Base-by-base conservation (phyloP, 192 early-diverging fungal species). In the Podila epicladia region DNA sequence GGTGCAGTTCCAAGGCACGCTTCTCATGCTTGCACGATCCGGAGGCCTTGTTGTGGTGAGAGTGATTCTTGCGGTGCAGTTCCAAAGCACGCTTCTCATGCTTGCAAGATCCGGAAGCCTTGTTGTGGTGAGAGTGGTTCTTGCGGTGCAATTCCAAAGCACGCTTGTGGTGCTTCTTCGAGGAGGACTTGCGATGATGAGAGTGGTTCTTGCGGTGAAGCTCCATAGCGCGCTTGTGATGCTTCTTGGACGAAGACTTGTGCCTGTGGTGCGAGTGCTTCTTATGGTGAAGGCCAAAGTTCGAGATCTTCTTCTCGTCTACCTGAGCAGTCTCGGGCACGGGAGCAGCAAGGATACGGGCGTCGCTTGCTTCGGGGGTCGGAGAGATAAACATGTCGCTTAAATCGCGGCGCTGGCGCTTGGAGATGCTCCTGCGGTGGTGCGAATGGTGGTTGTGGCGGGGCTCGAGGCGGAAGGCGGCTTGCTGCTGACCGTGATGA, bases 401-500 rank as follows among this genome's bases (percentile, higher is more conserved):
- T 17, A 45, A 45, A 45, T 69, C 50, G 4, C 74, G 74, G 26
- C 62, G 68, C 22, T 76, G 53, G 28, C 50, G 69, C 67, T 61
- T 69, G 48, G 62, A 69, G 24, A 32, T 58, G 33, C 38, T 50
- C 55, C 58, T 49, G 20, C 37, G 66, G 64, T 78, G 75, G 19
- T 70, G 62, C 1, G 48, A 67, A 32, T 55, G 29, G 8, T 19
- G 31, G 13, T 65, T 35, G 22, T 69, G 22, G 50, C 69, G 75
- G 17, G 58, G 64, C 32, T 71, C 69, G 48, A 78, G 69, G 28
- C 59, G 69, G 69, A 78, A 67, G 35, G 64, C 31, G 8, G 75
- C 59, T 15, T 71, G 75, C 28, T 71, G 69, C 24, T 63, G 63
- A 24, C 53, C 26, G 1, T 67, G 64, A 20, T 38, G 64, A 9